phyloP scores from a whole-genome alignment of 192 early-diverging fungal species.

The Backusella macrospora region DNA sequence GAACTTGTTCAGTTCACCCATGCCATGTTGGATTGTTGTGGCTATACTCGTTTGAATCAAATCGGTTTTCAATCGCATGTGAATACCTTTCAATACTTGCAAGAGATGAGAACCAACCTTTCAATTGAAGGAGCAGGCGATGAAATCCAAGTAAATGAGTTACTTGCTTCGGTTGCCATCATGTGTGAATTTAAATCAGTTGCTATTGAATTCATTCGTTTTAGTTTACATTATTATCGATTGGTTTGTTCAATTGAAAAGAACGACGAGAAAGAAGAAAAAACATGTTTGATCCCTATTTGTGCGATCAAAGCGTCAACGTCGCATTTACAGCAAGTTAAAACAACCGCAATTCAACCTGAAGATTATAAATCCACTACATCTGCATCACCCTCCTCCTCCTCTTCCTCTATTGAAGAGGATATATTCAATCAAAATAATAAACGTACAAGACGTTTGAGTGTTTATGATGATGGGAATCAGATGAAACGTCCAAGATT shows the following conservation, averaged over 20 bases:
- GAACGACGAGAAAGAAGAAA: conserved; percentile 22
- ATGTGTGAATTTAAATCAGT: conserved; percentile 35
- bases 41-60: conserved; percentile 22
- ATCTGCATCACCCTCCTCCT: neutral
- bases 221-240: conserved; percentile 31
- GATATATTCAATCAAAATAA: neutral
- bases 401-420: conserved; percentile 4
- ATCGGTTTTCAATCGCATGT: conserved; percentile 19
- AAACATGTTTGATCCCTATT: conserved; percentile 38
- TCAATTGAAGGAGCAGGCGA: neutral
- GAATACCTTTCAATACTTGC: conserved; percentile 25
- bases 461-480: neutral
- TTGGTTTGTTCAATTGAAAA: conserved; percentile 28
- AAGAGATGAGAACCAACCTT: conserved; percentile 21
- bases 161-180: conserved; percentile 6
- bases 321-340: neutral
- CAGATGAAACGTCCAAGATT: neutral
- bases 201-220: conserved; percentile 24
- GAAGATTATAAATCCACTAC: neutral
- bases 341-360: neutral
- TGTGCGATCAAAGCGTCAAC: conserved; percentile 23
- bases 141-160: conserved; percentile 1
- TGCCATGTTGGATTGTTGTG: conserved; percentile 30
- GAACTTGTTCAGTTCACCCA: conserved; percentile 28
- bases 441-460: neutral